Percentiles rank a stretch among this genome's conserved stretches.
phyloP scores from a whole-genome alignment of 768 basidiomycete species.

The Mycena belliarum region DNA sequence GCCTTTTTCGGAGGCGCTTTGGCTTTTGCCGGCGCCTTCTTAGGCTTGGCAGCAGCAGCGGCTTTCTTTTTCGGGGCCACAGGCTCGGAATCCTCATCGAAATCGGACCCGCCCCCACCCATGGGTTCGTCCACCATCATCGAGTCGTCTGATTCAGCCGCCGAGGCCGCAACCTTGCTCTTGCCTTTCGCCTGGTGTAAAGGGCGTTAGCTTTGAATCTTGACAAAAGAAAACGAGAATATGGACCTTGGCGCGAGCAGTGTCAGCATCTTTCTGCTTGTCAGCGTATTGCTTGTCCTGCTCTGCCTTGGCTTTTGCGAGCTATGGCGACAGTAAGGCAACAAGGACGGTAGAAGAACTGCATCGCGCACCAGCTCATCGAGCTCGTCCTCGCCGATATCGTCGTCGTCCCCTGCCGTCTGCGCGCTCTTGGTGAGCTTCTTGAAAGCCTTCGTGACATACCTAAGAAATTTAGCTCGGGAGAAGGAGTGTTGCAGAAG shows the following conservation, averaged over 20 bases:
- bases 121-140: slow-evolving; percentile 73
- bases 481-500: neutral
- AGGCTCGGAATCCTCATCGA: slow-evolving; percentile 49
- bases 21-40: slow-evolving; percentile 30
- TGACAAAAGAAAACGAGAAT: neutral
- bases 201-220: neutral
- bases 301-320: slow-evolving; percentile 68
- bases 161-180: slow-evolving; percentile 42
- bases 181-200: slow-evolving; percentile 51
- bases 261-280: slow-evolving; percentile 38
- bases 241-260: slow-evolving; percentile 46
- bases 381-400: slow-evolving; percentile 71
- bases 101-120: slow-evolving; percentile 51
- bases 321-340: slow-evolving; percentile 36
- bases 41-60: slow-evolving; percentile 36
- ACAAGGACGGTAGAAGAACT: neutral
- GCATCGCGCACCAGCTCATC: slow-evolving; percentile 62
- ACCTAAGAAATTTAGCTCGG: slow-evolving; percentile 41
- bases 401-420: slow-evolving; percentile 45
- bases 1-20: slow-evolving; percentile 38
- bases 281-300: slow-evolving; percentile 66
- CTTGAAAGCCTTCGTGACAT: slow-evolving; percentile 62
- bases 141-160: slow-evolving; percentile 64
- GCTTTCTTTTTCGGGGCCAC: slow-evolving; percentile 48
- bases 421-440: slow-evolving; percentile 68